Conservation (phyloP, 805 yeast genomes). For the Pichia kluyveri region DNA sequence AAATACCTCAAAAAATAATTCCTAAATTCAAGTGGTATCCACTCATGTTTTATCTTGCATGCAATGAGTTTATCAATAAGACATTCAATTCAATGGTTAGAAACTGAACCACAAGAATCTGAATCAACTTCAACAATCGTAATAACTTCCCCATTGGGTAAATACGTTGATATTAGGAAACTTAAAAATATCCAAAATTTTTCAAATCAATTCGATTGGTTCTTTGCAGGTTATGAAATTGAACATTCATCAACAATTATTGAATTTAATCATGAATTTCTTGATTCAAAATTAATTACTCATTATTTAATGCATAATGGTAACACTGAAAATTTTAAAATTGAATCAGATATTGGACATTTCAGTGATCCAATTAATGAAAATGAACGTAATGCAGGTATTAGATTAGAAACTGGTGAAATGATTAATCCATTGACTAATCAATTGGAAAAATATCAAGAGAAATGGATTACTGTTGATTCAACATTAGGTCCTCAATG, state of each 20-base stretch:
- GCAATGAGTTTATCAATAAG: slow-evolving; percentile 38
- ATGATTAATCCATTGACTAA: slow-evolving; percentile 41
- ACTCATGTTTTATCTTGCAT: too few species aligned
- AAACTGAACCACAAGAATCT: slow-evolving; percentile 27
- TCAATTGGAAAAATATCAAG: slow-evolving; percentile 35
- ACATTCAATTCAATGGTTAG: slow-evolving; percentile 42
- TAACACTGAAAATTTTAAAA: not conserved
- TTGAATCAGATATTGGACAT: slow-evolving; percentile 10
- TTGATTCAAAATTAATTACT: slow-evolving; percentile 32
- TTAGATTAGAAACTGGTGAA: slow-evolving; percentile 40
- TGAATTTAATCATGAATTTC: slow-evolving; percentile 32
- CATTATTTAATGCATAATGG: slow-evolving; percentile 5
- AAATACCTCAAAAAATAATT: too few species aligned
- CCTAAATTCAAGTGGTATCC: too few species aligned
- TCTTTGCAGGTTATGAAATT: slow-evolving; percentile 42
- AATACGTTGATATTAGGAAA: slow-evolving; percentile 41
- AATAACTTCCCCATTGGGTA: slow-evolving; percentile 32
- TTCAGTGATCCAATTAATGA: not conserved
- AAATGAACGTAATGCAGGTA: slow-evolving; percentile 24
- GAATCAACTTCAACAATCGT: slow-evolving; percentile 44
- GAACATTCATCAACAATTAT: slow-evolving; percentile 27
- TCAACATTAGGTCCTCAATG: slow-evolving; percentile 14
- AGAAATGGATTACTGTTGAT: slow-evolving; percentile 46
- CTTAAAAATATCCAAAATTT: slow-evolving; percentile 13
- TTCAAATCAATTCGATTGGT: slow-evolving; percentile 39